Evolutionary conservation across 1,139 yeast species (phyloP).

Genomic region (Keqinozyma sinolaborantium): DNA sequence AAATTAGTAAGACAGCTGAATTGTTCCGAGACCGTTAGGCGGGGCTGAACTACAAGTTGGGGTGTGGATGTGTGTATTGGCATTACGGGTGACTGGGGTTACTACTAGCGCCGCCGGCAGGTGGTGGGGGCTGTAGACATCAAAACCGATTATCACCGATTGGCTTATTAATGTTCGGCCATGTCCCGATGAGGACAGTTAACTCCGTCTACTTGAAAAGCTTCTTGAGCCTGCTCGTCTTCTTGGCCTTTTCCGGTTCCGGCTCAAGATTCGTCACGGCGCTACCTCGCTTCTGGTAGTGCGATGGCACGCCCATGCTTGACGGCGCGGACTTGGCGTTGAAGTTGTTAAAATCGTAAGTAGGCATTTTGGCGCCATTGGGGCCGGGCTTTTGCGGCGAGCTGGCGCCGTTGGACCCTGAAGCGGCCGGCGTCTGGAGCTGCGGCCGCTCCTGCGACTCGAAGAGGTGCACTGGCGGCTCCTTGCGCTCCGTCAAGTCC

Average conservation of each 20-base stretch:
- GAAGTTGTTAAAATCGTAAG: constrained; percentile 12
- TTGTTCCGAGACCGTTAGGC: no score
- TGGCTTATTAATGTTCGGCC: no score
- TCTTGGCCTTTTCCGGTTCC: constrained; percentile 24
- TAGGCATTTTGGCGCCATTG: constrained; percentile 1
- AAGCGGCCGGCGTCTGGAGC: constrained; percentile 4
- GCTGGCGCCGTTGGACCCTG: constrained; percentile 3
- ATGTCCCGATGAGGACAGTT: no score
- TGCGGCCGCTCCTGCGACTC: constrained; percentile 19
- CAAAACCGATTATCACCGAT: no score
- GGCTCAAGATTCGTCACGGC: constrained; percentile 9
- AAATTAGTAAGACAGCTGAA: no score
- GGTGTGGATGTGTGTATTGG: no score
- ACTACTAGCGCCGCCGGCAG: no score
- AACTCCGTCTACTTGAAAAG: constrained; percentile 37
- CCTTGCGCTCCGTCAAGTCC: constrained; percentile 20
- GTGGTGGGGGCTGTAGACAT: no score
- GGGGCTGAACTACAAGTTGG: no score
- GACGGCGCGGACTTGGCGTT: constrained; percentile 11
- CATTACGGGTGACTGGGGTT: no score
- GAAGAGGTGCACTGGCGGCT: constrained; percentile 35
- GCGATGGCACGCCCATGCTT: constrained; percentile 17
- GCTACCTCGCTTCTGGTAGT: constrained; percentile 25
- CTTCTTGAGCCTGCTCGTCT: constrained; percentile 32
- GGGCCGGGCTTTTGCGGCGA: constrained; percentile 2